A percentile compares a stretch with the other conserved stretches of the same genome.
Evolutionary conservation across 345 rosid genomes (phyloP).

Genomic region (Dipteronia sinensis): DNA sequence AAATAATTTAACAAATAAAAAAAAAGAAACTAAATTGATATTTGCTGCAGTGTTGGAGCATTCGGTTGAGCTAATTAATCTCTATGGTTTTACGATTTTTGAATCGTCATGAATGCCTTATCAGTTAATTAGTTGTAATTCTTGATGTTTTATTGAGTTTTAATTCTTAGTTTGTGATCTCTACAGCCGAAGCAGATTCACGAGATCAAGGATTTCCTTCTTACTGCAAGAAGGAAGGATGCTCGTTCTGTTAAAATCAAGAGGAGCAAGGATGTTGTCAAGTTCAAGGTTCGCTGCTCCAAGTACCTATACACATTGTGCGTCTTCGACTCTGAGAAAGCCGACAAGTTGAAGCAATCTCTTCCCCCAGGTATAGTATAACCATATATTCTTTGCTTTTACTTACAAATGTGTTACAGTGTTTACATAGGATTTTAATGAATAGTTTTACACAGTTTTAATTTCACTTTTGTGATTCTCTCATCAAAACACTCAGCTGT

Average conservation of each 20-base stretch:
- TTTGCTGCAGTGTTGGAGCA: neutral
- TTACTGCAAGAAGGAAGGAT: constrained; percentile 73
- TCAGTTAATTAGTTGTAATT: neutral
- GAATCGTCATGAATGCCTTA: neutral
- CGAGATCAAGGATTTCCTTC: constrained; percentile 69
- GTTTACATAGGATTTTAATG: neutral
- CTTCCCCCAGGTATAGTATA: constrained; percentile 61
- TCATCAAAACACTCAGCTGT: neutral
- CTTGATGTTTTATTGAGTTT: too few species aligned
- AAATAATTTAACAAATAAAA: too few species aligned
- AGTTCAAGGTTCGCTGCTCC: constrained; percentile 72
- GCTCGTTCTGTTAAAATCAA: constrained; percentile 71
- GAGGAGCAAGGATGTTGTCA: constrained; percentile 63
- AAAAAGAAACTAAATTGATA: neutral
- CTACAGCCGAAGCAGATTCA: constrained; percentile 66
- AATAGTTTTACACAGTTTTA: neutral
- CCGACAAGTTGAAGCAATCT: constrained; percentile 69
- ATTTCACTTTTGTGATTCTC: neutral
- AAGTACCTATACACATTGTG: constrained; percentile 67
- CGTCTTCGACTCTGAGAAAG: constrained; percentile 61
- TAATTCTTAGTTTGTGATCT: neutral
- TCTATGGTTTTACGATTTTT: neutral
- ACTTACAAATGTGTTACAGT: too few species aligned
- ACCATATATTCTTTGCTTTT: too few species aligned
- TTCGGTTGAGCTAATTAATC: neutral